Evolutionary conservation across 345 rosid genomes (phyloP), one percentile per base, ranked within the genome.

Genomic region (Eucalyptus curtisii): DNA sequence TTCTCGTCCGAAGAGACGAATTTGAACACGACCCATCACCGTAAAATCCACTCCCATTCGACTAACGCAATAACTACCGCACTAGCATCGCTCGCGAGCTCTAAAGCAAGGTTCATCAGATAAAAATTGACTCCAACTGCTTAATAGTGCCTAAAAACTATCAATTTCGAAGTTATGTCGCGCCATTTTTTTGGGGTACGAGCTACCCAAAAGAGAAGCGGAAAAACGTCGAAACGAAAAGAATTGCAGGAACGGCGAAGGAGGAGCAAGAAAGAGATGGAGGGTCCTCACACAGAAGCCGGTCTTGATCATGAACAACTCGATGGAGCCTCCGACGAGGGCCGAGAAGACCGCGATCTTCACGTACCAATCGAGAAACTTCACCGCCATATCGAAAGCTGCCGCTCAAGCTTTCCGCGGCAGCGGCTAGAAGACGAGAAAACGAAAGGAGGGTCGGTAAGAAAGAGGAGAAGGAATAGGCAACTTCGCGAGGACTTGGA

Each of bases 301-400:
- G 82, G 97, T 96, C 90, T 97, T 95, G 94, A 95, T 95, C 99
- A 95, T 97, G 98, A 95, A 96, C 49, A 96, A 88, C 90, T 97
- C 98, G 97, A 96, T 97, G 90, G 98, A 97, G 86, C 94, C 98
- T 61, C 98, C 98, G 66, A 96, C 71, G 24, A 95, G 55, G 87
- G 97, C 96, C 22, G 98, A 93, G 24, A 95, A 97, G 82, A 92
- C 87, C 4, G 95, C 96, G 76, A 96, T 95, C 94, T 96, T 96
- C 95, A 93, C 30, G 87, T 97, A 95, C 99, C 97, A 97, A 91
- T 95, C 98, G 71, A 95, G 86, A 89, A 95, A 96, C 92, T 90
- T 96, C 95, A 92, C 89, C 49, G 68, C 68, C 68, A 27, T 59
- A 25, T 59, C n/a, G 8, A 13, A 59, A 37, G 47, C 47, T 20